Percentiles rank a stretch among this genome's conserved stretches.
phyloP scores from a whole-genome alignment of 805 yeast genomes.

The Yarrowia sp. region DNA sequence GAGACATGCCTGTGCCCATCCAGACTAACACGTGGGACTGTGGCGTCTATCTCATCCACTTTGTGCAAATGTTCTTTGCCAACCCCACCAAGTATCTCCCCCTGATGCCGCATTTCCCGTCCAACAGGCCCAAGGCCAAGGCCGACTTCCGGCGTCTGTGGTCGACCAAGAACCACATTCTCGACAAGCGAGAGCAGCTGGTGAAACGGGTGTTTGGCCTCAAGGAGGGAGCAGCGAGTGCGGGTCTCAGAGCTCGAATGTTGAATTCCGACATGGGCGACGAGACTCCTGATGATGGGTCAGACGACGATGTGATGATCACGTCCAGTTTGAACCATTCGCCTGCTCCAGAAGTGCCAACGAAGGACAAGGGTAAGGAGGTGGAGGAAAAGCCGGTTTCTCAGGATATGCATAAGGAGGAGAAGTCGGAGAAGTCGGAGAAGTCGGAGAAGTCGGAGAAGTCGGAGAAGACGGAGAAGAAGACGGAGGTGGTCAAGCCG shows the following conservation, averaged over 20 bases:
- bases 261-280: slow-evolving; percentile 1
- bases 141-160: slow-evolving; percentile 20
- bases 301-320: slow-evolving; percentile 15
- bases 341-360: not conserved
- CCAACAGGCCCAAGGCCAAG: slow-evolving; percentile 8
- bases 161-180: slow-evolving; percentile 12
- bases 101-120: slow-evolving; percentile 39
- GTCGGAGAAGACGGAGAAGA: too few relatives aligned
- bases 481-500: too few relatives aligned
- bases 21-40: slow-evolving; percentile 93
- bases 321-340: slow-evolving; percentile 24
- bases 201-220: slow-evolving; percentile 12
- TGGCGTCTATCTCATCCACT: slow-evolving; percentile 85
- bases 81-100: slow-evolving; percentile 46
- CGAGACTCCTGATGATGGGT: not conserved
- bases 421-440: too few relatives aligned
- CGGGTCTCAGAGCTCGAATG: not conserved
- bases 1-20: slow-evolving; percentile 69
- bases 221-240: not conserved
- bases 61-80: slow-evolving; percentile 47
- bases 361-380: not conserved
- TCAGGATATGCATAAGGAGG: not conserved
- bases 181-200: slow-evolving; percentile 7
- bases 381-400: too few relatives aligned
- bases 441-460: too few relatives aligned